phyloP scores from a whole-genome alignment of 2,329 filamentous ascomycete genomes.

The Sphaerulina musiva region DNA sequence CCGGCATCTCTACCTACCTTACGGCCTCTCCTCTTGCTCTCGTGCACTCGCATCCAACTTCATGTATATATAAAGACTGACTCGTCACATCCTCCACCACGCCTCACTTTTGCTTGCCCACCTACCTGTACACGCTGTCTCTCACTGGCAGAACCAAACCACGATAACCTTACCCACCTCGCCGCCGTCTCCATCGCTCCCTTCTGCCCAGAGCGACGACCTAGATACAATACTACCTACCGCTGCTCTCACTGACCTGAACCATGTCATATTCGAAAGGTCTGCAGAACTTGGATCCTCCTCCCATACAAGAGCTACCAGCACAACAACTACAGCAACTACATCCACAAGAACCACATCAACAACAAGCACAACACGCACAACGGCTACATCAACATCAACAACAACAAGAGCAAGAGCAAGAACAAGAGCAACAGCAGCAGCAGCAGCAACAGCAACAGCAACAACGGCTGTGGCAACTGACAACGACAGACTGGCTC shows the following conservation, averaged over 20 bases:
- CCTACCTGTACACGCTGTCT: background rate
- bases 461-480: slow-evolving; percentile 1
- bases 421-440: no score
- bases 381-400: background rate
- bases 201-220: background rate
- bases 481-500: slow-evolving; percentile 2
- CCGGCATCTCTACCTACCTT: no score
- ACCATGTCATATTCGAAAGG: slow-evolving; percentile 7
- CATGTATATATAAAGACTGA: no score
- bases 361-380: no score
- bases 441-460: no score
- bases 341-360: no score
- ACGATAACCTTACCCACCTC: background rate
- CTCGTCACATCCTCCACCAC: background rate
- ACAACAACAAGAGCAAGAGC: no score
- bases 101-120: background rate
- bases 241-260: slow-evolving; percentile 2
- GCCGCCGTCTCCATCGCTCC: background rate
- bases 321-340: no score
- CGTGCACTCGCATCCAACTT: no score
- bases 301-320: background rate
- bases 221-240: background rate
- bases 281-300: slow-evolving; percentile 10
- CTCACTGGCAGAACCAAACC: background rate
- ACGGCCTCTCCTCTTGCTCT: no score